phyloP scores from a whole-genome alignment of 2,329 filamentous ascomycete species.

The Alternaria tenuissima region DNA sequence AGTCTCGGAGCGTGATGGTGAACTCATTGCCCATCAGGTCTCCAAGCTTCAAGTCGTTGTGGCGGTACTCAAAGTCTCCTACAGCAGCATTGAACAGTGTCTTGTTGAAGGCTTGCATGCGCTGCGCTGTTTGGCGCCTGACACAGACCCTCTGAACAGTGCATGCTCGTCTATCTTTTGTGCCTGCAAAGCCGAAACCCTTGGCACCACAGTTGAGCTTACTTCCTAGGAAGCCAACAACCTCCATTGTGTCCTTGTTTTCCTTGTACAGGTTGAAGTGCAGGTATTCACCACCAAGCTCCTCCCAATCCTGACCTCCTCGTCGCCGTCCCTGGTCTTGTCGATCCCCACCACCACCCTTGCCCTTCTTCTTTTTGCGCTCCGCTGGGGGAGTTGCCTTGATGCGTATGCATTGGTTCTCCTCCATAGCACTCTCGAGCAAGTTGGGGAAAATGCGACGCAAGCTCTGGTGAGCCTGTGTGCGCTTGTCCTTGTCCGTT shows the following conservation, averaged over 20 bases:
- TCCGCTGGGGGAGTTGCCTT: constrained; percentile 55
- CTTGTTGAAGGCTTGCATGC: constrained; percentile 70
- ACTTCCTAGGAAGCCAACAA: constrained; percentile 77
- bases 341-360: constrained; percentile 34
- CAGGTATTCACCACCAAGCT: constrained; percentile 79
- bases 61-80: constrained; percentile 82
- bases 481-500: constrained; percentile 67
- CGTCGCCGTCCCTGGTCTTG: constrained; percentile 37
- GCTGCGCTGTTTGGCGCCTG: constrained; percentile 66
- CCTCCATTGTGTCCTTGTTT: constrained; percentile 96
- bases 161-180: constrained; percentile 87
- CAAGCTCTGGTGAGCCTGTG: constrained; percentile 70
- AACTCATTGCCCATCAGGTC: constrained; percentile 92
- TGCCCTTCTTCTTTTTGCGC: constrained; percentile 43
- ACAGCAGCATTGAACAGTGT: constrained; percentile 68
- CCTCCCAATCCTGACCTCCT: constrained; percentile 64
- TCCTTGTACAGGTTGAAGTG: constrained; percentile 96
- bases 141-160: constrained; percentile 84
- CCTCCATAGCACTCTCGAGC: constrained; percentile 79
- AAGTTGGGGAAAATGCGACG: constrained; percentile 81
- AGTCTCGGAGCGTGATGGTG: constrained; percentile 88
- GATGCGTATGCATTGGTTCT: constrained; percentile 72
- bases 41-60: constrained; percentile 78
- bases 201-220: constrained; percentile 74
- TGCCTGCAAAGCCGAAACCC: constrained; percentile 82